These are phyloP conservation scores for Penicillium verhagenii DNA, from an alignment of 495 filamentous ascomycete genomes.

Conservation along the genomic window DNA sequence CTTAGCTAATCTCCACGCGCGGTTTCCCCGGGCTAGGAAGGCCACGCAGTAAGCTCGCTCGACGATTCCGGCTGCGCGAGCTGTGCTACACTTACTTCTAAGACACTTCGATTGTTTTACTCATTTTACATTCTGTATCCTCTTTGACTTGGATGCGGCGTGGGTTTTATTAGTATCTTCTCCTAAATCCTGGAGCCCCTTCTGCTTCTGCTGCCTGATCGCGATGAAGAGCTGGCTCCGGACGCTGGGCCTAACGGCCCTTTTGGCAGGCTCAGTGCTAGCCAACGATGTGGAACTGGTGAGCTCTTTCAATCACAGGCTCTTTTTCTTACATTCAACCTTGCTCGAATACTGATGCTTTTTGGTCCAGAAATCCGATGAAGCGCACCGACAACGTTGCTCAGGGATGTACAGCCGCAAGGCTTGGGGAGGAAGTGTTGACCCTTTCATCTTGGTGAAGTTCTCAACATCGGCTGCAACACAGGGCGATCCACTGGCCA, in stretches of 20 bases:
- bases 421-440: constrained; percentile 82
- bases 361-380: constrained; percentile 62
- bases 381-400: constrained; percentile 81
- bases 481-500: constrained; percentile 70
- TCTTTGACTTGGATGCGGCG: constrained; percentile 14
- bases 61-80: constrained; percentile 22
- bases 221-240: constrained; percentile 56
- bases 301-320: constrained; percentile 20
- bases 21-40: constrained; percentile 34
- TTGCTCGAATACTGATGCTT: constrained; percentile 11
- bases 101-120: neutral
- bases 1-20: constrained; percentile 38
- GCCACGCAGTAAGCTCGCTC: constrained; percentile 22
- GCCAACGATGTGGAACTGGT: constrained; percentile 65
- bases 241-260: constrained; percentile 48
- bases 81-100: constrained; percentile 1
- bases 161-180: constrained; percentile 7
- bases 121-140: constrained; percentile 10
- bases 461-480: constrained; percentile 61
- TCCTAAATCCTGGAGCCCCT: constrained; percentile 27
- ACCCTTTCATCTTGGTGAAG: constrained; percentile 85
- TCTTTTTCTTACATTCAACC: neutral
- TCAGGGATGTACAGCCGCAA: constrained; percentile 95
- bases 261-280: constrained; percentile 52
- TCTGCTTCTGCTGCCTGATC: constrained; percentile 28